Base-by-base conservation (phyloP, 1,284 basidiomycete genomes). In the Rhodotorula mucilaginosa region DNA sequence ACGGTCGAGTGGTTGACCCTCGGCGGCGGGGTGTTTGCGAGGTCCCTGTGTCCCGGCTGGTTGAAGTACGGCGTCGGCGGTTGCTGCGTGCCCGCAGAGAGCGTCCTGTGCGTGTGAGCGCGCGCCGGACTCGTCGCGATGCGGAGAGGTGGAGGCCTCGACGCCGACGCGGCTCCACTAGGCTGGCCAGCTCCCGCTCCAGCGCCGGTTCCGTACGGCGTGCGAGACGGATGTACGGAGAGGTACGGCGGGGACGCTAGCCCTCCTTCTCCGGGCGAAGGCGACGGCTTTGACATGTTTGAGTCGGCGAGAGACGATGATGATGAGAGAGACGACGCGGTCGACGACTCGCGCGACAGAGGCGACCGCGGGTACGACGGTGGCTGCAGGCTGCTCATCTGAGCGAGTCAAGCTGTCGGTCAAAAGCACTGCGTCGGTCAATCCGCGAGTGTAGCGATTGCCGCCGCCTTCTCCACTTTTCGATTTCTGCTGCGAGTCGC, bases 1-100 rank as follows among this genome's bases (percentile, higher is more conserved):
- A 68, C 31, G 23, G 61, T 64, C 51, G 70, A 68, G 61, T 67
- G 64, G 15, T 65, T 68, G 34, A 64, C 67, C 21, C 56, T 39
- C 1, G 70, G 67, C 13, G 70, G 70, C 6, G 67, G 67, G 19
- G 67, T 72, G 31, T 60, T 29, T 2, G 56, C 48, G 44, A 62
- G 58, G 15, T 46, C 26, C 1, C 66, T 31, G 54, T 15, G 62
- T 13, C 10, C 39, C 13, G 44, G 34, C 49, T 49, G 65, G 6
- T 46, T 44, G 6, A 61, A n/a, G 19, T 31, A 58, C 16, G 31
- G 48, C 47, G 29, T 8, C 13, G 31, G 13, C 44, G 31, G 2
- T 16, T 10, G 7, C 46, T 31, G 44, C 19, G 52, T 21, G 47
- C 60, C 18, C 34, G 66, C 21, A 47, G 54, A 16, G 54, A 63